phyloP scores from a whole-genome alignment of 75 land plant genomes.

The Picea glauca region DNA sequence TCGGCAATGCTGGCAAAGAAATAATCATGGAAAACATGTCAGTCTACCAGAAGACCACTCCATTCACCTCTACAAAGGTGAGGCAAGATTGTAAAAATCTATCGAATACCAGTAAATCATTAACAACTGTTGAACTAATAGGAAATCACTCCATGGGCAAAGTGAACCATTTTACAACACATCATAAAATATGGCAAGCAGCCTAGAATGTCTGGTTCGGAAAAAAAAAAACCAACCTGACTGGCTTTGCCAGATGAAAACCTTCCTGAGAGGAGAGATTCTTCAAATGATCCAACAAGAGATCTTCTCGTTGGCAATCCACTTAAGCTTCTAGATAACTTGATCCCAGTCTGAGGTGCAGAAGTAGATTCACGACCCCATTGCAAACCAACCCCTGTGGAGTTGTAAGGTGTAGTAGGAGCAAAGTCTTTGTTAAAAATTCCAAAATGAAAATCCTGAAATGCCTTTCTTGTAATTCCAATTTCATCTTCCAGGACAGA shows the following conservation, averaged over 20 bases:
- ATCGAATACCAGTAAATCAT: too few species aligned
- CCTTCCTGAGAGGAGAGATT: slow-evolving; percentile 91
- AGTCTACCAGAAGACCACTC: neutral
- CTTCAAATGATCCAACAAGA: slow-evolving; percentile 98
- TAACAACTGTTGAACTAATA: too few species aligned
- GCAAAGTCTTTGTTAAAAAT: slow-evolving; percentile 21
- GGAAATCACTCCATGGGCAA: neutral
- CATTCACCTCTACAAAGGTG: neutral
- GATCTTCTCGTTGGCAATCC: slow-evolving; percentile 68
- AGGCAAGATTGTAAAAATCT: neutral
- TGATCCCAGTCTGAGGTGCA: slow-evolving; percentile 27
- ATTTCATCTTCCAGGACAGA: slow-evolving; percentile 21
- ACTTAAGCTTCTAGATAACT: slow-evolving; percentile 30
- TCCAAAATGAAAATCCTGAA: slow-evolving; percentile 27
- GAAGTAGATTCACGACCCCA: slow-evolving; percentile 27
- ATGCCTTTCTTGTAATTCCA: slow-evolving; percentile 15
- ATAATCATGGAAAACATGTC: too few species aligned
- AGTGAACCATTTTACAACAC: neutral
- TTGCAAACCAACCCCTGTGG: slow-evolving; percentile 12
- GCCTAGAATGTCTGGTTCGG: neutral
- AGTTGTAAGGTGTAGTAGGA: slow-evolving; percentile 21
- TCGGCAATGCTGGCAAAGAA: neutral
- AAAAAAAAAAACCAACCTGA: slow-evolving; percentile 47
- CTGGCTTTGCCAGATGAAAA: slow-evolving; percentile 64
- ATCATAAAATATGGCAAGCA: slow-evolving; percentile 9